Percentiles rank a stretch among this genome's conserved stretches.
Conservation (phyloP, 139 green algal genomes). For the Coelastrella sp. region DNA sequence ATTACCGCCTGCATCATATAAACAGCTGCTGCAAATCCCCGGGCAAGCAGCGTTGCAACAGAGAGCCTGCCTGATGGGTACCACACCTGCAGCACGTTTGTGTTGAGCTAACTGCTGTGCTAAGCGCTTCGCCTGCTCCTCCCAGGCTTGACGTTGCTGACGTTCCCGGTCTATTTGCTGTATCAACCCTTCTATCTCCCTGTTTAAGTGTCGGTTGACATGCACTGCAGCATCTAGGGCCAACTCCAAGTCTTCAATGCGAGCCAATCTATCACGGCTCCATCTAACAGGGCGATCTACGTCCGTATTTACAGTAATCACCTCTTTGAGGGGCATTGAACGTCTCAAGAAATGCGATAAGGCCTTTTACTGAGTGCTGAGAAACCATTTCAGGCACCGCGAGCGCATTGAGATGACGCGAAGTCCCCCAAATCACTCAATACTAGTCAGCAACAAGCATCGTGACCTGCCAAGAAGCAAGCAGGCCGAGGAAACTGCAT, state of each 20-base stretch:
- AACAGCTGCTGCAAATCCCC: slow-evolving; percentile 9
- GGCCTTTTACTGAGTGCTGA: no score
- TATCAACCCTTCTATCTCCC: slow-evolving; percentile 50
- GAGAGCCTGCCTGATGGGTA: background rate
- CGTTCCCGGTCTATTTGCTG: slow-evolving; percentile 36
- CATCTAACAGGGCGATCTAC: background rate
- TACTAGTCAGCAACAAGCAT: no score
- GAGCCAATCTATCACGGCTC: slow-evolving; percentile 32
- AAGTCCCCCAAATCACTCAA: no score
- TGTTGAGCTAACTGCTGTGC: slow-evolving; percentile 47
- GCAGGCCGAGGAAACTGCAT: no score
- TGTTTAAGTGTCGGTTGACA: slow-evolving; percentile 64
- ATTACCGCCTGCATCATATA: background rate
- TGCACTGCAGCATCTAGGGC: slow-evolving; percentile 54
- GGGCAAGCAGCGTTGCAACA: background rate
- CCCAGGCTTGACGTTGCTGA: slow-evolving; percentile 60
- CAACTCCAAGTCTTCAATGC: slow-evolving; percentile 54
- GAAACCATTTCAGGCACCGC: no score
- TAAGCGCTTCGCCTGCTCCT: slow-evolving; percentile 49
- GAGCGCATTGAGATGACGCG: no score
- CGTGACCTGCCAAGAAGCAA: no score
- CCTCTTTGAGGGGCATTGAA: background rate
- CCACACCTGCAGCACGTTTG: slow-evolving; percentile 42
- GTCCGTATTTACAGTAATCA: background rate
- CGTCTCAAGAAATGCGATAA: background rate